Percentiles rank a stretch among this genome's conserved stretches.
These are phyloP conservation scores for Colletotrichum gloeosporioides DNA, from an alignment of 2,329 filamentous ascomycete genomes.

Conservation along the genomic window DNA sequence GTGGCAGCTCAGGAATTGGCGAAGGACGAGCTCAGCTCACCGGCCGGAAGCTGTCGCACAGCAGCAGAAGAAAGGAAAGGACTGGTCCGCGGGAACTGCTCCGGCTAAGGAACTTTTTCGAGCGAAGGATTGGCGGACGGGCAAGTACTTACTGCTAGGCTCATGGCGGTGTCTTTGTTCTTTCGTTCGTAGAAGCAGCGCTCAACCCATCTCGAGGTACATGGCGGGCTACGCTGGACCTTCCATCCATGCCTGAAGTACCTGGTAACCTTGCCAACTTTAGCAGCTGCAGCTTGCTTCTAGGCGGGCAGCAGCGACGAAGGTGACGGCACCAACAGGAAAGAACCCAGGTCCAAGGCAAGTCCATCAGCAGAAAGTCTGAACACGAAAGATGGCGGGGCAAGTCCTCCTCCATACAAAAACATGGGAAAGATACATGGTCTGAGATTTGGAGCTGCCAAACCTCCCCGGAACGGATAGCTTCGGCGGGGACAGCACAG, in stretches of 20 bases:
- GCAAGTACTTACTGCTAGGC: not conserved
- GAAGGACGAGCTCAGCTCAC: not conserved
- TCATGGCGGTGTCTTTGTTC: not conserved
- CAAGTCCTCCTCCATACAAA: not conserved
- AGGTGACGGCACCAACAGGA: not conserved
- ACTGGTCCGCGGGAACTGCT: not conserved
- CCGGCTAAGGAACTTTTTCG: not conserved
- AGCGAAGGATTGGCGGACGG: not conserved
- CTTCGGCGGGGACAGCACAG: conserved; percentile 9
- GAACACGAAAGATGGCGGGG: not conserved
- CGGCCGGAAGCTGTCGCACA: not conserved
- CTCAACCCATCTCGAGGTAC: not conserved
- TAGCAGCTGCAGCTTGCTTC: not conserved
- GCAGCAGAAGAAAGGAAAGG: not conserved
- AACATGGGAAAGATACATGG: conserved; percentile 9
- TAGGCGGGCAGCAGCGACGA: not conserved
- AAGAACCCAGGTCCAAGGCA: not conserved
- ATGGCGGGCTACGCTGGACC: not conserved
- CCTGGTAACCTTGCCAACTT: not conserved
- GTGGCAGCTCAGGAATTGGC: not conserved
- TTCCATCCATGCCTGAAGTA: not conserved
- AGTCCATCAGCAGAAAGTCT: not conserved
- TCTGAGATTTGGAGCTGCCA: not conserved
- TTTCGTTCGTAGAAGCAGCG: not conserved
- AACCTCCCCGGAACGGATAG: conserved; percentile 13